Evolutionary conservation across 2,329 filamentous ascomycete genomes (phyloP).

Genomic region (Tricladium varicosporioides): DNA sequence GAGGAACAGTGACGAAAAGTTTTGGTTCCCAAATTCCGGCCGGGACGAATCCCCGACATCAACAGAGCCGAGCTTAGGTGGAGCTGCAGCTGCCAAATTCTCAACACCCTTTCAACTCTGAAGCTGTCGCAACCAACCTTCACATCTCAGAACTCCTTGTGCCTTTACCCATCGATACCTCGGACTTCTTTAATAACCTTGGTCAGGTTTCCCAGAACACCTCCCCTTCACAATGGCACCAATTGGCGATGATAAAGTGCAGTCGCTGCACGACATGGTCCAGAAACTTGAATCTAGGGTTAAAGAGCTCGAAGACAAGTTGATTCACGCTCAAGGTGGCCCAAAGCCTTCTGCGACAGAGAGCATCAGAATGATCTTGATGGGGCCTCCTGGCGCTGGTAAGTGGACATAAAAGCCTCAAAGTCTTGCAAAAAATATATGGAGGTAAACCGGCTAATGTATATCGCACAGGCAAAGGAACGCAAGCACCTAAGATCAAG

Average conservation of each 20-base stretch:
- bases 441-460: slow-evolving; percentile 24
- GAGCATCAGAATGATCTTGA: slow-evolving; percentile 90
- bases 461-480: slow-evolving; percentile 79
- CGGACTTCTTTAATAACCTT: slow-evolving; percentile 21
- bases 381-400: slow-evolving; percentile 97
- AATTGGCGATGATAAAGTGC: slow-evolving; percentile 75
- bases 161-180: slow-evolving; percentile 2
- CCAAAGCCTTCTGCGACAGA: slow-evolving; percentile 55
- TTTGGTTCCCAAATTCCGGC: slow-evolving; percentile 1
- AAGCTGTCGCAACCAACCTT: slow-evolving; percentile 21
- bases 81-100: slow-evolving; percentile 1
- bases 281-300: slow-evolving; percentile 82
- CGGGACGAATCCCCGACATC: slow-evolving; percentile 1
- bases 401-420: slow-evolving; percentile 39
- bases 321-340: slow-evolving; percentile 52
- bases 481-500: slow-evolving; percentile 96
- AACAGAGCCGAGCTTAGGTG: slow-evolving; percentile 14
- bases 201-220: slow-evolving; percentile 24
- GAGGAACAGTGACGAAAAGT: slow-evolving; percentile 5
- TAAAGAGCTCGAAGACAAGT: slow-evolving; percentile 75
- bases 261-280: slow-evolving; percentile 82
- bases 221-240: slow-evolving; percentile 70
- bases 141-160: slow-evolving; percentile 5
- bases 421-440: too few relatives aligned
- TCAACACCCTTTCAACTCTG: slow-evolving; percentile 15